A percentile compares a stretch with the other conserved stretches of the same genome.
These are phyloP conservation scores for Elasticomyces elasticus DNA, from an alignment of 495 filamentous ascomycete genomes.

Conservation along the genomic window DNA sequence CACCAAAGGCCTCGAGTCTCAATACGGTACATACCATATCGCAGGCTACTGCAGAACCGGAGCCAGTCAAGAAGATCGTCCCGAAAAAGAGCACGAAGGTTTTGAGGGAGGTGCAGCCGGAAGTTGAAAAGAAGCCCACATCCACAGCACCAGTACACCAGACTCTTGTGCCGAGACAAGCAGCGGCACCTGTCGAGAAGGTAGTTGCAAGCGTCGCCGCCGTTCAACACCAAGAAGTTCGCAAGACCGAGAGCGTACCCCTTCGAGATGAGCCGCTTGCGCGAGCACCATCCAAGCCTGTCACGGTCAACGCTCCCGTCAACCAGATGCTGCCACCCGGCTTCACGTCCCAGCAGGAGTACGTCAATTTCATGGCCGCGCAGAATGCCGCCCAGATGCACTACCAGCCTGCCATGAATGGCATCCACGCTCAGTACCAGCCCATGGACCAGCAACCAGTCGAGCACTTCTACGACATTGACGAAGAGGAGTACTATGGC, in stretches of 20 bases:
- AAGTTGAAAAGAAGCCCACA: background rate
- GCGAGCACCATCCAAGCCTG: slow-evolving; percentile 24
- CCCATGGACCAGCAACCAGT: slow-evolving; percentile 4
- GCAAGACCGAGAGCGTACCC: slow-evolving; percentile 29
- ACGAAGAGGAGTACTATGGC: slow-evolving; percentile 63
- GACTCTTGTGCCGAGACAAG: slow-evolving; percentile 16
- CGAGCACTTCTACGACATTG: slow-evolving; percentile 21
- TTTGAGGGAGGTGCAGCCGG: slow-evolving; percentile 50
- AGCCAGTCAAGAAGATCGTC: slow-evolving; percentile 33
- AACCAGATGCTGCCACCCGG: background rate
- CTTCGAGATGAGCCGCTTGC: slow-evolving; percentile 32
- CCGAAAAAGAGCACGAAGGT: slow-evolving; percentile 54
- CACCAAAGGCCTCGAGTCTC: slow-evolving; percentile 5
- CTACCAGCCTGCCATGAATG: background rate
- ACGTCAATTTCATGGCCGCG: slow-evolving; percentile 8
- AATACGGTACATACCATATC: background rate
- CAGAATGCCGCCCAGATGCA: slow-evolving; percentile 8
- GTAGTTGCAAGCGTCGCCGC: background rate
- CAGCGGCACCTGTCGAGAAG: background rate
- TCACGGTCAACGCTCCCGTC: slow-evolving; percentile 19
- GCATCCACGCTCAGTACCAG: slow-evolving; percentile 1
- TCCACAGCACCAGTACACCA: slow-evolving; percentile 25
- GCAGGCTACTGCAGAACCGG: background rate
- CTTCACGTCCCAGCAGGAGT: slow-evolving; percentile 14
- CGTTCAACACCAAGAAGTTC: slow-evolving; percentile 19